These are phyloP conservation scores for Filosporella fistucella DNA, from an alignment of 495 filamentous ascomycete genomes.

Conservation along the genomic window DNA sequence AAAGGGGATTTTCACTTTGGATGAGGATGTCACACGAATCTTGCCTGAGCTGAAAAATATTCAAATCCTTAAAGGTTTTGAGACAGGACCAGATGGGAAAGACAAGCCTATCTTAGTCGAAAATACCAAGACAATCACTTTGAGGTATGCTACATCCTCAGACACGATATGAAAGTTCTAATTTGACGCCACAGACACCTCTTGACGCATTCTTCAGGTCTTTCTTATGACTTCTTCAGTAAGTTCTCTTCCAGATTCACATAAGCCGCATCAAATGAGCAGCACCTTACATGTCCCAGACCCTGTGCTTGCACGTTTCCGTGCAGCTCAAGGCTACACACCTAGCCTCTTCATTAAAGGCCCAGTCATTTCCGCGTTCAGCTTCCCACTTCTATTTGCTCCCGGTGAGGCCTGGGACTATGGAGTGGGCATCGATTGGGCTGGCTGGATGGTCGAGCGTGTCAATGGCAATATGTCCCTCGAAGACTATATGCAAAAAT, in stretches of 20 bases:
- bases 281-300: neutral
- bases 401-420: constrained; percentile 47
- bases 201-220: constrained; percentile 15
- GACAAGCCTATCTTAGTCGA: constrained; percentile 28
- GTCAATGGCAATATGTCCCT: constrained; percentile 40
- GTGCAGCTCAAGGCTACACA: neutral
- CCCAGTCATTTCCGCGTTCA: constrained; percentile 12
- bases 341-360: neutral
- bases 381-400: constrained; percentile 38
- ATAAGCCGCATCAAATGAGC: neutral
- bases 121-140: constrained; percentile 9
- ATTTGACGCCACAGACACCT: too few relatives aligned
- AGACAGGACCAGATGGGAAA: constrained; percentile 23
- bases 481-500: constrained; percentile 51
- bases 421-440: constrained; percentile 43
- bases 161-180: too few relatives aligned
- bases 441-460: constrained; percentile 46
- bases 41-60: constrained; percentile 26
- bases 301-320: neutral
- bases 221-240: constrained; percentile 7
- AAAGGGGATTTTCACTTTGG: constrained; percentile 37
- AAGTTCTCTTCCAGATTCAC: neutral
- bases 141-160: too few relatives aligned
- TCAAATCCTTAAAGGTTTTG: constrained; percentile 19
- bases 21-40: constrained; percentile 16